phyloP scores from a whole-genome alignment of 1,139 yeast genomes.

The Lodderomyces orthopsilosis region DNA sequence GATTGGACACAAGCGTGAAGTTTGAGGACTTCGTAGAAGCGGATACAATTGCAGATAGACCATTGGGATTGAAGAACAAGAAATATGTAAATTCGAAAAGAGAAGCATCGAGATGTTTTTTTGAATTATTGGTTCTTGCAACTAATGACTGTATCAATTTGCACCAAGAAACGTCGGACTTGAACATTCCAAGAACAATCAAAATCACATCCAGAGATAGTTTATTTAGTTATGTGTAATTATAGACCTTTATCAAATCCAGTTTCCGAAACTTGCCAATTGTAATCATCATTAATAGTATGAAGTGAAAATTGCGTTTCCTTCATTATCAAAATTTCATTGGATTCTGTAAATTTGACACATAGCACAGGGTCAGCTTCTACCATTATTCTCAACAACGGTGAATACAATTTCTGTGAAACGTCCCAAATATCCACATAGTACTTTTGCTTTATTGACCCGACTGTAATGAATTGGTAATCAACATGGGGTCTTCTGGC shows the following conservation, averaged over 20 bases:
- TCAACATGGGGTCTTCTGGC: constrained; percentile 40
- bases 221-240: constrained; percentile 40
- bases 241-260: constrained; percentile 13
- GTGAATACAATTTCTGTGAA: constrained; percentile 32
- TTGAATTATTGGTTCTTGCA: constrained; percentile 80
- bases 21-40: constrained; percentile 43
- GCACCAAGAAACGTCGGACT: constrained; percentile 40
- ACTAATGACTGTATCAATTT: constrained; percentile 69
- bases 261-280: not conserved
- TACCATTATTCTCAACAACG: constrained; percentile 22
- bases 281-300: not conserved
- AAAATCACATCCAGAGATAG: constrained; percentile 49
- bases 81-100: constrained; percentile 40
- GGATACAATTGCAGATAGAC: constrained; percentile 27
- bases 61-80: constrained; percentile 27
- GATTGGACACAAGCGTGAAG: constrained; percentile 17
- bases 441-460: constrained; percentile 28
- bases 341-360: constrained; percentile 22
- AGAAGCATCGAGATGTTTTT: constrained; percentile 74
- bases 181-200: constrained; percentile 59
- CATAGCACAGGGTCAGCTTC: constrained; percentile 5
- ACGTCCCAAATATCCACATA: constrained; percentile 59
- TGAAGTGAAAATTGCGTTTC: constrained; percentile 3
- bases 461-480: constrained; percentile 49
- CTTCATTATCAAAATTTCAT: constrained; percentile 15